phyloP scores from a whole-genome alignment of 495 filamentous ascomycete genomes.

The Lentithecium fluviatile region DNA sequence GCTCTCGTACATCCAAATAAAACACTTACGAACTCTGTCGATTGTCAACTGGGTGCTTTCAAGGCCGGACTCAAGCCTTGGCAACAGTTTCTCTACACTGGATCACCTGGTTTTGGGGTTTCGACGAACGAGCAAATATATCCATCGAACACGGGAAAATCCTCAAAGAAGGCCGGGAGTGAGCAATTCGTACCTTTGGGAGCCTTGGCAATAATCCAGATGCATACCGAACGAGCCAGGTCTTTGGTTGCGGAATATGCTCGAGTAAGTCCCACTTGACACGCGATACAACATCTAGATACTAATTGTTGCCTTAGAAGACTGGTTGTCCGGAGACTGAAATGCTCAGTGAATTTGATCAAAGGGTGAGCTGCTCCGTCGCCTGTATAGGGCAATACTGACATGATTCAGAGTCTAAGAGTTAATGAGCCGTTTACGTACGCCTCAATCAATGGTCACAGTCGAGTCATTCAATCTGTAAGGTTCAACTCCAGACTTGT shows the following conservation, averaged over 20 bases:
- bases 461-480: too few relatives aligned
- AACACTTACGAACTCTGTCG: neutral
- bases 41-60: neutral
- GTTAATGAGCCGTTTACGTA: neutral
- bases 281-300: neutral
- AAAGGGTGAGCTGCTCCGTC: neutral
- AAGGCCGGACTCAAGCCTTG: conserved; percentile 7
- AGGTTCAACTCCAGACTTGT: too few relatives aligned
- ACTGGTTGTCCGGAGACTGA: neutral
- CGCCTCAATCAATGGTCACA: neutral
- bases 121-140: neutral
- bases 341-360: conserved; percentile 1
- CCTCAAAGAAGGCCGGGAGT: neutral
- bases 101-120: conserved; percentile 8
- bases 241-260: neutral
- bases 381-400: neutral
- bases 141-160: neutral
- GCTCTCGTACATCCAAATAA: neutral
- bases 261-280: neutral
- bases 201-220: conserved; percentile 4
- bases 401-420: neutral
- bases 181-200: neutral
- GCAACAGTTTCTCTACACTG: conserved; percentile 16
- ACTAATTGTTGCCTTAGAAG: neutral
- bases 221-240: conserved; percentile 1